Evolutionary conservation across 805 yeast genomes (phyloP).

Genomic region (Hanseniaspora taiwanica): DNA sequence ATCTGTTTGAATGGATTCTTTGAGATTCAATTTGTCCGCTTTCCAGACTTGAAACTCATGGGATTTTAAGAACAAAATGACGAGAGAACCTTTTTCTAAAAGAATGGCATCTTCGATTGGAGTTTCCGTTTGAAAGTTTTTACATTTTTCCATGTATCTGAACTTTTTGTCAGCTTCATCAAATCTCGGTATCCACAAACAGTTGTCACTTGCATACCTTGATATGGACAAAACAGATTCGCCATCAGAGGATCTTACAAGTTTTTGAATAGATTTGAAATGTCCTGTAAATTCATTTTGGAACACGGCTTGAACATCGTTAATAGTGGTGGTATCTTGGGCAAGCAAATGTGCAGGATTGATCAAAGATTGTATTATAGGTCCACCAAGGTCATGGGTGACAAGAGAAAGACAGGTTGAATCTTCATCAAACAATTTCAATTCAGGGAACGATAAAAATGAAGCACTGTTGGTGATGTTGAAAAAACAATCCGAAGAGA

Average conservation of each 20-base stretch:
- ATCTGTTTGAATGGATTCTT: no score
- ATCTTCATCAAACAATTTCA: slow-evolving; percentile 15
- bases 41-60: slow-evolving; percentile 46
- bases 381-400: slow-evolving; percentile 33
- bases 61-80: slow-evolving; percentile 32
- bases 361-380: slow-evolving; percentile 23
- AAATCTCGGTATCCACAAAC: slow-evolving; percentile 51
- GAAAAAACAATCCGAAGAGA: slow-evolving; percentile 17
- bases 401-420: slow-evolving; percentile 26
- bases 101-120: slow-evolving; percentile 38
- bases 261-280: slow-evolving; percentile 56
- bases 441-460: slow-evolving; percentile 26
- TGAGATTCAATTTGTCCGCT: slow-evolving; percentile 31
- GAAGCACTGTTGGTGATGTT: slow-evolving; percentile 22
- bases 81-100: slow-evolving; percentile 32
- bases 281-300: slow-evolving; percentile 71
- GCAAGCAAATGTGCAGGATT: slow-evolving; percentile 14
- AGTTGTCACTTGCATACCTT: slow-evolving; percentile 44
- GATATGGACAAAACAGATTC: slow-evolving; percentile 43
- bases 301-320: slow-evolving; percentile 17
- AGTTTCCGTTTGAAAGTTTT: slow-evolving; percentile 30
- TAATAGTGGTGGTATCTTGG: slow-evolving; percentile 3
- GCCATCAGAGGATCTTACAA: slow-evolving; percentile 59
- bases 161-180: slow-evolving; percentile 21
- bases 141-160: slow-evolving; percentile 26